Conservation (phyloP, 768 basidiomycete species). For the Pholiota microspora region DNA sequence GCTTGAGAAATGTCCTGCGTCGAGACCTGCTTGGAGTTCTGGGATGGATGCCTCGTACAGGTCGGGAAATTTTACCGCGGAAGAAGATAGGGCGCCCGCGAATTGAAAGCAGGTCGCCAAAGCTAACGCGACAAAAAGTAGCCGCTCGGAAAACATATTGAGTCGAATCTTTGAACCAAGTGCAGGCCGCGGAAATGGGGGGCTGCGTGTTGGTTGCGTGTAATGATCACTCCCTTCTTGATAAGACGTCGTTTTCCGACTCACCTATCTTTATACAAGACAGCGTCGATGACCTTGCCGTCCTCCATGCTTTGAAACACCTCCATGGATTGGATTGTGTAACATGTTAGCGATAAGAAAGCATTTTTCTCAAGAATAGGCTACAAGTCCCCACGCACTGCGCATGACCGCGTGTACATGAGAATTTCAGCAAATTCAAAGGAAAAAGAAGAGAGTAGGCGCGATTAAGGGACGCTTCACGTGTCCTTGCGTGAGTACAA, state of each 20-base stretch:
- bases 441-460: background rate
- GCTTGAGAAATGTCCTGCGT: constrained; percentile 50
- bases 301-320: background rate
- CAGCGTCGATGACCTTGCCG: background rate
- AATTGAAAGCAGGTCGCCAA: background rate
- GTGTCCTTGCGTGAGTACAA: background rate
- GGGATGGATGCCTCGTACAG: constrained; percentile 58
- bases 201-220: background rate
- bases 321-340: background rate
- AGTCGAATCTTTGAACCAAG: background rate
- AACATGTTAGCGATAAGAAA: background rate
- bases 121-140: background rate
- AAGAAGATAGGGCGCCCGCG: background rate
- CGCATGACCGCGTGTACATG: background rate
- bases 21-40: constrained; percentile 53
- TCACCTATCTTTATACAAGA: background rate
- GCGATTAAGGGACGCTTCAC: background rate
- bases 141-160: background rate
- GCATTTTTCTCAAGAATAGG: background rate
- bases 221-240: background rate
- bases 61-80: constrained; percentile 38
- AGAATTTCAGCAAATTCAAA: background rate
- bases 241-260: background rate
- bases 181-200: background rate
- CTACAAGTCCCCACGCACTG: background rate